Percentiles rank a stretch among this genome's conserved stretches.
Evolutionary conservation across 495 filamentous ascomycete genomes (phyloP).

Genomic region (Clavariopsis aquatica): DNA sequence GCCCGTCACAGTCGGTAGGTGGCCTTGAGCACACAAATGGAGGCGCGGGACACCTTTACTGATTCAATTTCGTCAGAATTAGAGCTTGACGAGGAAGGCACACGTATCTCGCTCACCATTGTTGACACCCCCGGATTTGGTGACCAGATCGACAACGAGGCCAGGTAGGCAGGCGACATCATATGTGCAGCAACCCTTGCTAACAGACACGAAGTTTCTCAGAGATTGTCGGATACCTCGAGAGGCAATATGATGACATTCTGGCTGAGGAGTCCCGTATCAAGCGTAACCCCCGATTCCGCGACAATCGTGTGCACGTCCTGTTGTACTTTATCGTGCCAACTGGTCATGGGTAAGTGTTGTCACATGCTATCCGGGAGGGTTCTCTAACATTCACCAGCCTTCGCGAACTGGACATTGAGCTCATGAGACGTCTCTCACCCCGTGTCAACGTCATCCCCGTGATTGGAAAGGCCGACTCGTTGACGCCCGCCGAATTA

Average conservation of each 20-base stretch:
- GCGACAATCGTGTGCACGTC: constrained; percentile 97
- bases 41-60: constrained; percentile 14
- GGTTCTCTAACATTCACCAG: constrained; percentile 49
- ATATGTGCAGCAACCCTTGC: background rate
- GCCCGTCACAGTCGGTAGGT: constrained; percentile 89
- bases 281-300: constrained; percentile 99
- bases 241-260: constrained; percentile 99
- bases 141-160: constrained; percentile 99
- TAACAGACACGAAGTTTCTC: constrained; percentile 65
- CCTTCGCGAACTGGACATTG: constrained; percentile 97
- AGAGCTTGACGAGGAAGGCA: constrained; percentile 96
- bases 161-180: constrained; percentile 63
- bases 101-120: constrained; percentile 94
- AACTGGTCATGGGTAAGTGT: constrained; percentile 83
- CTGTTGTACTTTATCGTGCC: constrained; percentile 99
- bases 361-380: constrained; percentile 29
- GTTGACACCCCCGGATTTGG: constrained; percentile 98
- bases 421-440: constrained; percentile 98
- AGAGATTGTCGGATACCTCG: constrained; percentile 95
- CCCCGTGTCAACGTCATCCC: constrained; percentile 98
- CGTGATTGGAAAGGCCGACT: constrained; percentile 97
- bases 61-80: constrained; percentile 62
- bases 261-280: constrained; percentile 98
- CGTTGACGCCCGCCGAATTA: constrained; percentile 91
- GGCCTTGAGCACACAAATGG: background rate